Base-by-base conservation (phyloP, 1,139 yeast genomes). In the Citeromyces hawaiiensis region DNA sequence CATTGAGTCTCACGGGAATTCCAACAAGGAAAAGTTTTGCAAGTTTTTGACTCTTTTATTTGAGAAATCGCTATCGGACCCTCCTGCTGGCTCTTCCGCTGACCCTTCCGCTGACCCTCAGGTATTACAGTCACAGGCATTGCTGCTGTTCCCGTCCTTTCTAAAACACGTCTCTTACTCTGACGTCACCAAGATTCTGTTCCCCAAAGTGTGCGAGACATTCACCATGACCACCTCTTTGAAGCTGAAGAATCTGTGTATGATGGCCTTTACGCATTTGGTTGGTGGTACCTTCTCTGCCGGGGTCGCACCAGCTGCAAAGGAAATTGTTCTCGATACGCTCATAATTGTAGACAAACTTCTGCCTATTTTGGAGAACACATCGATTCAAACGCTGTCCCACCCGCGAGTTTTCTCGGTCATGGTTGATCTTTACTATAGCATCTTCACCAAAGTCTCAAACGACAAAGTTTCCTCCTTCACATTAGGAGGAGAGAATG, bases 201-300 rank as follows among this genome's bases (percentile, higher is more conserved):
- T 83, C 54, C 95, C 96, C 1, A 61, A 76, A 35, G 64, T 87
- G 18, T 72, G 86, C 35, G 71, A 70, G 36, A 72, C 85, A 3
- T 88, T 87, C 57, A 73, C 85, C 35, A 82, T 86, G 36, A 88
- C 97, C 0, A 83, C 93, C 0, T 74, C 91, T 35, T 61, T 87
- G 34, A 76, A 83, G 3, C 83, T 88, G 25, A 87, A 91, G 50
- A 63, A 80, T 29, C 68, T 76, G 11, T 73, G 94, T 2, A 66
- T 87, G n/a, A 63, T 67, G 23, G 68, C 83, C 1, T 79, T 91
- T 49, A 69, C 71, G 18, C 59, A 62, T 38, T 61, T 87, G 51
- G 70, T 85, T 11, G 70, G 68, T 11, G 55, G 49, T 4, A 37
- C 30, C 13, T 11, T 17, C 8, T 23, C 19, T 6, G 19, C 13